Percentiles rank a stretch among this genome's conserved stretches.
Evolutionary conservation across 2,329 filamentous ascomycete genomes (phyloP).

Genomic region (Fusarium decemcellulare): DNA sequence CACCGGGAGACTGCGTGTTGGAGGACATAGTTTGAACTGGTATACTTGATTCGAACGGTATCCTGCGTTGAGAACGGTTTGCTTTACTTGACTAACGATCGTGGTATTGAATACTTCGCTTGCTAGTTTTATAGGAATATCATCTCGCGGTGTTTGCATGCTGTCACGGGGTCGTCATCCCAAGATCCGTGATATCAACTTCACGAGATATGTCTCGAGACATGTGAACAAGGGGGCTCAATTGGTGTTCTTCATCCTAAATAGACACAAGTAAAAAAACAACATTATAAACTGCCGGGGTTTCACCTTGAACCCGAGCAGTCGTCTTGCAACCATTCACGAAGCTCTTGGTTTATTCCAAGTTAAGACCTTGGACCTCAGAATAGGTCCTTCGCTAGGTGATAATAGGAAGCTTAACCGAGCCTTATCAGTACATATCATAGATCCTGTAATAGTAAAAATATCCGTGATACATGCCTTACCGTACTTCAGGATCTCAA

Average conservation of each 20-base stretch:
- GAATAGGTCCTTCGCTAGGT: neutral
- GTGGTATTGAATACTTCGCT: neutral
- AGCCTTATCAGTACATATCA: too few relatives aligned
- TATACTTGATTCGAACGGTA: too few relatives aligned
- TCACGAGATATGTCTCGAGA: neutral
- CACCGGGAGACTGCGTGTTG: slow-evolving; percentile 10
- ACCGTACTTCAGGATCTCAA: too few relatives aligned
- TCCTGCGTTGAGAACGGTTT: too few relatives aligned
- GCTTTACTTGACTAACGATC: neutral
- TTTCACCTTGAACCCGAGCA: neutral
- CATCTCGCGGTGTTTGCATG: neutral
- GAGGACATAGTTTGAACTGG: neutral
- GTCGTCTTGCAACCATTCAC: neutral
- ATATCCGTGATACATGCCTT: too few relatives aligned
- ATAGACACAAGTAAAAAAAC: neutral
- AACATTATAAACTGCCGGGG: too few relatives aligned
- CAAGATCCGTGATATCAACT: slow-evolving; percentile 21
- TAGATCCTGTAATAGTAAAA: neutral
- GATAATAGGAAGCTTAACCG: too few relatives aligned
- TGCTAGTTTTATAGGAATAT: neutral
- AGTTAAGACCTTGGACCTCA: neutral
- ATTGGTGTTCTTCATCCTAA: neutral
- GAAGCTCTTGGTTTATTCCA: neutral
- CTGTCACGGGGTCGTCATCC: slow-evolving; percentile 24
- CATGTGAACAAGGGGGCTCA: neutral